Evolutionary conservation across 108 stramenopile species (phyloP).

Genomic region (Skeletonema tropicum): DNA sequence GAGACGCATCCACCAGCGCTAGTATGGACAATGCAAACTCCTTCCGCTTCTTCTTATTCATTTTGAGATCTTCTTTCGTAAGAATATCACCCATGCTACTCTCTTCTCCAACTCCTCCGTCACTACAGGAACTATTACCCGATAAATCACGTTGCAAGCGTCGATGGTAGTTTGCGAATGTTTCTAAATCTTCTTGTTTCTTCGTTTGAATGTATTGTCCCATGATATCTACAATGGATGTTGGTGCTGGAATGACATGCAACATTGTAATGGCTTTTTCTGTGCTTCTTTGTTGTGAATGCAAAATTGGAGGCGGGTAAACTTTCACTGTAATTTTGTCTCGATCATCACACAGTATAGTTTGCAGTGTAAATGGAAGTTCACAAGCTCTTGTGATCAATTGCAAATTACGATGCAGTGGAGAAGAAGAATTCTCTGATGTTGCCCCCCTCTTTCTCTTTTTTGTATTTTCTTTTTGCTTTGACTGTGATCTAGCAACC

Average conservation of each 20-base stretch:
- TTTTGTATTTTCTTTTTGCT: slow-evolving; percentile 6
- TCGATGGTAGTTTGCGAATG: slow-evolving; percentile 23
- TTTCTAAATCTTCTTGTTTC: slow-evolving; percentile 33
- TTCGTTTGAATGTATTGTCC: slow-evolving; percentile 21
- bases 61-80: slow-evolving; percentile 28
- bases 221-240: slow-evolving; percentile 22
- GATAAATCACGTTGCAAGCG: neutral
- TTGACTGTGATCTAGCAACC: neutral
- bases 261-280: slow-evolving; percentile 32
- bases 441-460: slow-evolving; percentile 13
- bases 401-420: slow-evolving; percentile 9
- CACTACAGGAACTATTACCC: neutral
- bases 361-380: slow-evolving; percentile 54
- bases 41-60: slow-evolving; percentile 43
- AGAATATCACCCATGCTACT: neutral
- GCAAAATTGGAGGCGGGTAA: slow-evolving; percentile 20
- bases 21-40: slow-evolving; percentile 37
- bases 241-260: slow-evolving; percentile 25
- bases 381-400: slow-evolving; percentile 18
- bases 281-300: neutral
- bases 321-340: slow-evolving; percentile 42
- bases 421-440: neutral
- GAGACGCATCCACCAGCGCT: slow-evolving; percentile 39
- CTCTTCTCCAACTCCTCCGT: neutral
- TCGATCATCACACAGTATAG: slow-evolving; percentile 49